Evolutionary conservation across 306 rosid species (phyloP).

Genomic region (Gastrolobium villosum): DNA sequence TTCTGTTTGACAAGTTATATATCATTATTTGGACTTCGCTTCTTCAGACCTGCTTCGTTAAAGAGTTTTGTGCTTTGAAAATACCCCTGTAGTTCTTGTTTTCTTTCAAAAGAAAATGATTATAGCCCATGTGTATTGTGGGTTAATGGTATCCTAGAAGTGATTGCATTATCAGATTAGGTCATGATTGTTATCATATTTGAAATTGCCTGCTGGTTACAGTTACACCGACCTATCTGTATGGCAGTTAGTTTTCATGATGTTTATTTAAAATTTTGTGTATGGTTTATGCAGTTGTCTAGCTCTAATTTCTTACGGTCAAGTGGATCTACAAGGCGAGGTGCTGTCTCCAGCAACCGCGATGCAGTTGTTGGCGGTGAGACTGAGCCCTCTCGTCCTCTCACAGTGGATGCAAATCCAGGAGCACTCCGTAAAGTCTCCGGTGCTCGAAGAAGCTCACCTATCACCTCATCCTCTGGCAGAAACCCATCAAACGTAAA

Average conservation of each 20-base stretch:
- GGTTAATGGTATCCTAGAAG: slow-evolving; percentile 15
- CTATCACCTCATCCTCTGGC: slow-evolving; percentile 66
- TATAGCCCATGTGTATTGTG: not conserved
- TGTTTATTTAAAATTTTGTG: slow-evolving; percentile 19
- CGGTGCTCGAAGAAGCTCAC: slow-evolving; percentile 71
- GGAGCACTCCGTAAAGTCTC: slow-evolving; percentile 70
- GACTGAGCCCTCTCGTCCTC: slow-evolving; percentile 66
- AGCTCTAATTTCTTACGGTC: slow-evolving; percentile 69
- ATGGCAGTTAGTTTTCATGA: slow-evolving; percentile 31
- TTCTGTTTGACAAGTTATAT: slow-evolving; percentile 28
- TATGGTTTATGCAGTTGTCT: slow-evolving; percentile 64
- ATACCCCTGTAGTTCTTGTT: slow-evolving; percentile 9
- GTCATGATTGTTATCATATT: slow-evolving; percentile 7
- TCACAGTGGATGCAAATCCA: slow-evolving; percentile 54
- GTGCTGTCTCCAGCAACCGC: slow-evolving; percentile 74
- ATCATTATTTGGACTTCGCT: not conserved
- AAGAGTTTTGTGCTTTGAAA: slow-evolving; percentile 26
- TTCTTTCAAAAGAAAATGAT: slow-evolving; percentile 38
- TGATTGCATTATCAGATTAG: slow-evolving; percentile 13
- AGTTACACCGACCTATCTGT: not conserved
- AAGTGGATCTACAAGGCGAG: slow-evolving; percentile 86
- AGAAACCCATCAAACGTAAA: slow-evolving; percentile 67
- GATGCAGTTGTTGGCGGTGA: slow-evolving; percentile 71
- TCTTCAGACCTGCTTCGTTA: slow-evolving; percentile 11
- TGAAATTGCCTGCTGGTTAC: slow-evolving; percentile 23